These are phyloP conservation scores for Setaria viridis DNA, from an alignment of 202 grass and related monocot genomes.

Conservation along the genomic window DNA sequence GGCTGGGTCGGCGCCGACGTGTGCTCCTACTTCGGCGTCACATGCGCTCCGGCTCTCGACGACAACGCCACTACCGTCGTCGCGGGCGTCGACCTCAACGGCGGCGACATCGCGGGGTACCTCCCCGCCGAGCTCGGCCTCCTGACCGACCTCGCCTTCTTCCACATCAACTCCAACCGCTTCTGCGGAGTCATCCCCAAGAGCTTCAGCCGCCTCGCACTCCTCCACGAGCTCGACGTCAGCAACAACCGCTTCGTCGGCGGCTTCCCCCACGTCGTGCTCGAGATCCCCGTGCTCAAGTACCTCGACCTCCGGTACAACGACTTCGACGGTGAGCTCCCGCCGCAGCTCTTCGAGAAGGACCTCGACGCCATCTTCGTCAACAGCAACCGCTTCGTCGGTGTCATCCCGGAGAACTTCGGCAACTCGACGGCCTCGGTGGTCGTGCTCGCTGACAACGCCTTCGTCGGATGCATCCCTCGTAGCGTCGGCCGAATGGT, in stretches of 20 bases:
- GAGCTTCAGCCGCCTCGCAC: constrained; percentile 49
- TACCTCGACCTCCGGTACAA: constrained; percentile 78
- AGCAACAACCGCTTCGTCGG: constrained; percentile 90
- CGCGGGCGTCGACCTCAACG: constrained; percentile 77
- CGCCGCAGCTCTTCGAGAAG: constrained; percentile 60
- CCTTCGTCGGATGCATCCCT: constrained; percentile 70
- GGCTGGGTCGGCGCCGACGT: constrained; percentile 62
- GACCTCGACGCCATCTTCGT: constrained; percentile 72
- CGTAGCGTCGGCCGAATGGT: constrained; percentile 57
- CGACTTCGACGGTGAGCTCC: constrained; percentile 65
- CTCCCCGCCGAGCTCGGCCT: constrained; percentile 67
- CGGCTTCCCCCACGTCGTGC: constrained; percentile 49
- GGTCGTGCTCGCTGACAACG: constrained; percentile 72
- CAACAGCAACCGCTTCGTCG: constrained; percentile 74
- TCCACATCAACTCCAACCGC: constrained; percentile 83
- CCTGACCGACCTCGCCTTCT: constrained; percentile 62
- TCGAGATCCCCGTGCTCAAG: constrained; percentile 54
- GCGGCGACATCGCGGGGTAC: constrained; percentile 79
- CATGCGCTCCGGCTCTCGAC: constrained; percentile 55
- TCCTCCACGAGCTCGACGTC: constrained; percentile 77
- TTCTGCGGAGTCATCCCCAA: constrained; percentile 79
- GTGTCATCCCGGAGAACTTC: constrained; percentile 54
- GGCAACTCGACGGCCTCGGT: constrained; percentile 64
- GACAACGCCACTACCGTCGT: constrained; percentile 45
- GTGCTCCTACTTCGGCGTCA: constrained; percentile 66